Evolutionary conservation across 306 rosid genomes (phyloP).

Genomic region (Vachellia collinsii): DNA sequence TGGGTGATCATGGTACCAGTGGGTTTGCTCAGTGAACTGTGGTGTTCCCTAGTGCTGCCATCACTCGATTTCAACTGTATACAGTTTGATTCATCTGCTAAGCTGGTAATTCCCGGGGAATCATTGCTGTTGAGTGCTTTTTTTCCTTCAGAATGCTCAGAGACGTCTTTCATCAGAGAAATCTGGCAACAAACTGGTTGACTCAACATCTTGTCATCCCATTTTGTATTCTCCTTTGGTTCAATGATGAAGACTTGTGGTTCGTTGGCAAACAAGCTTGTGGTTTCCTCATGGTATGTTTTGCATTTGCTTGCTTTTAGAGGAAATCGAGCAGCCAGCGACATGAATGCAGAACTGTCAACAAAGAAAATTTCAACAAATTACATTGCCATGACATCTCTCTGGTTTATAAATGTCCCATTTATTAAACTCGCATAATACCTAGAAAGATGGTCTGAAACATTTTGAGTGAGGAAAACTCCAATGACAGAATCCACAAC

Average conservation of each 20-base stretch:
- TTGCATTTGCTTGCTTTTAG: slow-evolving; percentile 39
- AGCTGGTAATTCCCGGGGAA: slow-evolving; percentile 29
- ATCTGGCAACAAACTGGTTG: slow-evolving; percentile 31
- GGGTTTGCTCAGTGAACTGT: slow-evolving; percentile 32
- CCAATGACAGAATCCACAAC: slow-evolving; percentile 98
- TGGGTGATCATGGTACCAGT: slow-evolving; percentile 34
- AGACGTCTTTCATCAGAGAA: slow-evolving; percentile 21
- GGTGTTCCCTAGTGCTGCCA: slow-evolving; percentile 33
- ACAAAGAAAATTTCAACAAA: slow-evolving; percentile 34
- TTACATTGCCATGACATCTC: slow-evolving; percentile 21
- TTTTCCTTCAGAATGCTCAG: slow-evolving; percentile 38
- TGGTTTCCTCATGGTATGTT: slow-evolving; percentile 22
- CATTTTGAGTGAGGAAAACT: slow-evolving; percentile 98
- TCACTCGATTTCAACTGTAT: slow-evolving; percentile 45
- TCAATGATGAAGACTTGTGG: slow-evolving; percentile 49
- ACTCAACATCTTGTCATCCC: slow-evolving; percentile 47
- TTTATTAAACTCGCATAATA: slow-evolving; percentile 35
- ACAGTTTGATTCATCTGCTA: slow-evolving; percentile 59
- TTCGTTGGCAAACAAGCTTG: slow-evolving; percentile 28
- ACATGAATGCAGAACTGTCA: slow-evolving; percentile 95
- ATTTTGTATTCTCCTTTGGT: slow-evolving; percentile 36
- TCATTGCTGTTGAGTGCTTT: slow-evolving; percentile 32
- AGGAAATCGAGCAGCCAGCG: slow-evolving; percentile 90
- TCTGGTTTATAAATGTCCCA: background rate
- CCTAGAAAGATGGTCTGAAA: slow-evolving; percentile 99